A percentile compares a stretch with the other conserved stretches of the same genome.
Evolutionary conservation across 805 yeast genomes (phyloP).

Genomic region (Schwanniomyces sp.): DNA sequence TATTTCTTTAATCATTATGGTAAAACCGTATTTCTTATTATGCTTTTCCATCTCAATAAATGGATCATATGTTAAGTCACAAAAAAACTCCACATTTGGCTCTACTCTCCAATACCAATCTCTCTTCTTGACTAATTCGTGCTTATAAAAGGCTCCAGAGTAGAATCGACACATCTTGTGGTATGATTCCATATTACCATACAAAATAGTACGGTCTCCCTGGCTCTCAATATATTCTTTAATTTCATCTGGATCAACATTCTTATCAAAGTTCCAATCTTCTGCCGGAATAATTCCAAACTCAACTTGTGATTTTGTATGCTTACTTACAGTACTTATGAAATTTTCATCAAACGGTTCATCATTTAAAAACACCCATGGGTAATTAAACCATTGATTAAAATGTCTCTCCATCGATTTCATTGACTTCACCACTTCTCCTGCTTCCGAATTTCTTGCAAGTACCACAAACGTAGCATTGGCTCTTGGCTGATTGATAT

Average conservation of each 20-base stretch:
- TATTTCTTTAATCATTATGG: constrained; percentile 74
- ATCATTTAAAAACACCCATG: constrained; percentile 88
- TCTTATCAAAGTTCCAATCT: constrained; percentile 66
- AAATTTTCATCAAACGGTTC: constrained; percentile 70
- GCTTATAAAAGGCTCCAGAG: constrained; percentile 79
- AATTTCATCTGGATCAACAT: constrained; percentile 42
- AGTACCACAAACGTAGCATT: constrained; percentile 85
- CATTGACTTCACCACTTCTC: constrained; percentile 75
- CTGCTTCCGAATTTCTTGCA: constrained; percentile 76
- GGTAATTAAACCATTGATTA: constrained; percentile 92
- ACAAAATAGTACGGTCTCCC: constrained; percentile 81
- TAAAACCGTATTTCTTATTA: constrained; percentile 82
- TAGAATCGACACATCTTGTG: constrained; percentile 96
- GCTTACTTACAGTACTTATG: constrained; percentile 46
- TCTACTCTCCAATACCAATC: constrained; percentile 98
- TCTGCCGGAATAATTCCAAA: constrained; percentile 65
- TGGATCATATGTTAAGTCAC: constrained; percentile 92
- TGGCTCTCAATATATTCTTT: constrained; percentile 65
- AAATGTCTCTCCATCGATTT: constrained; percentile 79
- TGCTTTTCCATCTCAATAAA: constrained; percentile 71
- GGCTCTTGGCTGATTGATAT: constrained; percentile 45
- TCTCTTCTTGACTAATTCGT: constrained; percentile 64
- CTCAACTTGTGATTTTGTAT: constrained; percentile 61
- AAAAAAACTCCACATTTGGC: constrained; percentile 85
- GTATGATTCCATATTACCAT: constrained; percentile 79